Percentiles rank a stretch among this genome's conserved stretches.
These are phyloP conservation scores for Dactylellina haptotyla DNA, from an alignment of 2,329 filamentous ascomycete species.

Conservation along the genomic window DNA sequence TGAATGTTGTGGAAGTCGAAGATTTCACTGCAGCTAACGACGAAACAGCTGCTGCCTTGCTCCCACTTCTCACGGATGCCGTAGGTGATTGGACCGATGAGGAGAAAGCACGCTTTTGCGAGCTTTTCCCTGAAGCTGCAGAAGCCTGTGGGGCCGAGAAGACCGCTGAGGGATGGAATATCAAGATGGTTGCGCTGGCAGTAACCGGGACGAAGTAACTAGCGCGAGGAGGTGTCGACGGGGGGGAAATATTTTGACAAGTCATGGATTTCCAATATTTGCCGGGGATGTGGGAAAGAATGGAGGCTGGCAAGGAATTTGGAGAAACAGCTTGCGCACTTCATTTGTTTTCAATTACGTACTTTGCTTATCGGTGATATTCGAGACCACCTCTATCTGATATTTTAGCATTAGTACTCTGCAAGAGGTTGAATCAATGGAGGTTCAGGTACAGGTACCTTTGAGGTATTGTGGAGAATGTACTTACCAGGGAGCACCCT, in stretches of 20 bases:
- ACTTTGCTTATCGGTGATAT: slow-evolving; percentile 19
- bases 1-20: slow-evolving; percentile 21
- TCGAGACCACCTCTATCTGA: not conserved
- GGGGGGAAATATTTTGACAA: slow-evolving; percentile 16
- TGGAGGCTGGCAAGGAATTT: slow-evolving; percentile 16
- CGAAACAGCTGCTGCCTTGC: slow-evolving; percentile 16
- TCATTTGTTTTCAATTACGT: slow-evolving; percentile 41
- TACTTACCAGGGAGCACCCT: slow-evolving; percentile 7
- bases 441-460: slow-evolving; percentile 13
- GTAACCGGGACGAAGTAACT: slow-evolving; percentile 39
- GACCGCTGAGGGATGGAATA: slow-evolving; percentile 21
- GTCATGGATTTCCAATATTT: not conserved
- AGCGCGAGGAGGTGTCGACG: not conserved
- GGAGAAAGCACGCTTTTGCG: slow-evolving; percentile 22
- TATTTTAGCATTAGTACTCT: not conserved
- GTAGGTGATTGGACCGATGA: slow-evolving; percentile 37
- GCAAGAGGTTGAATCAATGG: not conserved
- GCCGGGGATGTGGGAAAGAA: not conserved
- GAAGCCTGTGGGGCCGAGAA: slow-evolving; percentile 16
- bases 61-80: slow-evolving; percentile 20
- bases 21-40: slow-evolving; percentile 17
- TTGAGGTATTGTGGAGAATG: not conserved
- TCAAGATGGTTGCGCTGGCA: slow-evolving; percentile 38
- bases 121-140: slow-evolving; percentile 27
- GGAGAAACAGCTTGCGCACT: slow-evolving; percentile 17